These are phyloP conservation scores for Kokia cookei DNA, from an alignment of 441 rosid species.

Conservation along the genomic window DNA sequence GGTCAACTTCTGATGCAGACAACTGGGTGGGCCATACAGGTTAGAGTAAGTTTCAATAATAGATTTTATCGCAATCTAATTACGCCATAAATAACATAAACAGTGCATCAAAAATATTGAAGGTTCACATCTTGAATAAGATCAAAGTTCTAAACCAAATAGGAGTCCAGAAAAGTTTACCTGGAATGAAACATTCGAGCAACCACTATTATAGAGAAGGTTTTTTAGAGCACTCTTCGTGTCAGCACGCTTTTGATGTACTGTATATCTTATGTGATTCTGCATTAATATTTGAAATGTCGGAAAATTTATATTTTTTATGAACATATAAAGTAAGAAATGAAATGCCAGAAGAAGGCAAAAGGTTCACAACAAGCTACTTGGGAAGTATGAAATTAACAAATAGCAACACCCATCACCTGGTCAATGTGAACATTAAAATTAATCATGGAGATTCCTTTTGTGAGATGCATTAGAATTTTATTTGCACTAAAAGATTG, in stretches of 20 bases:
- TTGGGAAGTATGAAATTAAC: background rate
- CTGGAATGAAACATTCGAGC: constrained; percentile 29
- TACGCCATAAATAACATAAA: background rate
- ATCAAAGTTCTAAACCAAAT: background rate
- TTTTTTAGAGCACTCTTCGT: constrained; percentile 48
- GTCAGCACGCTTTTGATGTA: constrained; percentile 47
- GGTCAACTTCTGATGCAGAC: background rate
- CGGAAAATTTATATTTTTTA: constrained; percentile 7
- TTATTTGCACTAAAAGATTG: background rate
- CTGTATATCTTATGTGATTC: constrained; percentile 32
- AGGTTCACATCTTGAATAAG: background rate
- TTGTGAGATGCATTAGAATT: background rate
- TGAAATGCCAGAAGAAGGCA: background rate
- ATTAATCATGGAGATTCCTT: background rate
- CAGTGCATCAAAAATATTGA: background rate
- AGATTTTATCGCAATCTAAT: background rate
- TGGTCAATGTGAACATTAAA: background rate
- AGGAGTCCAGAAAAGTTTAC: constrained; percentile 19
- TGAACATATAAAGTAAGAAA: background rate
- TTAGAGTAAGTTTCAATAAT: background rate
- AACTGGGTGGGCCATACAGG: background rate
- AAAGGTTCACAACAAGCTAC: background rate
- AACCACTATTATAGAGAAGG: constrained; percentile 36
- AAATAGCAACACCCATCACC: background rate
- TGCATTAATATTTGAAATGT: constrained; percentile 18